phyloP scores from a whole-genome alignment of 2,329 filamentous ascomycete species.

The Coniella vitis region DNA sequence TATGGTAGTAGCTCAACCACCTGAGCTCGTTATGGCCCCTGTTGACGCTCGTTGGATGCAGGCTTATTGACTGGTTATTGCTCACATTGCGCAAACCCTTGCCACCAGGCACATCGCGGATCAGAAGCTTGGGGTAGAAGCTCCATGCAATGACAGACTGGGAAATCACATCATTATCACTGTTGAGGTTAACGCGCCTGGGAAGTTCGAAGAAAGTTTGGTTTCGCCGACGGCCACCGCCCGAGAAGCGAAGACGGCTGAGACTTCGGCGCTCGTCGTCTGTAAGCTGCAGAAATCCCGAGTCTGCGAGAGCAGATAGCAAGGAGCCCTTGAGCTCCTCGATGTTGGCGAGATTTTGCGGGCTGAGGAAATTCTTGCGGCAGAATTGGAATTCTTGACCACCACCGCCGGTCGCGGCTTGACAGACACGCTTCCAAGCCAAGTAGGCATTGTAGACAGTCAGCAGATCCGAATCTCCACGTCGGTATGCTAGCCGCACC shows the following conservation, averaged over 20 bases:
- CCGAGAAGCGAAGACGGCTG: constrained; percentile 59
- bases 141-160: constrained; percentile 84
- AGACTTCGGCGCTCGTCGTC: constrained; percentile 64
- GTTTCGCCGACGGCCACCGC: constrained; percentile 52
- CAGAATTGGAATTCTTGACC: constrained; percentile 84
- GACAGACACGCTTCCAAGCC: constrained; percentile 79
- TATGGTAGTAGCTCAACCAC: constrained; percentile 93
- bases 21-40: constrained; percentile 60
- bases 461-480: constrained; percentile 83
- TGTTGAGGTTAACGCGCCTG: constrained; percentile 65
- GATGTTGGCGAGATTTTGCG: constrained; percentile 84
- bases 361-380: constrained; percentile 85
- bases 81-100: constrained; percentile 87
- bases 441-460: constrained; percentile 92
- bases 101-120: constrained; percentile 59
- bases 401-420: constrained; percentile 46
- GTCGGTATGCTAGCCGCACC: constrained; percentile 70
- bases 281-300: constrained; percentile 72
- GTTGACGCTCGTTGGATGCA: constrained; percentile 88
- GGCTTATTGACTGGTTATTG: constrained; percentile 83
- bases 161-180: constrained; percentile 71
- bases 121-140: constrained; percentile 90
- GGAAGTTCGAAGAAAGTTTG: constrained; percentile 75
- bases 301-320: constrained; percentile 75
- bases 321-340: constrained; percentile 94